phyloP scores from a whole-genome alignment of 306 rosid species.

The Malus sylvestris region DNA sequence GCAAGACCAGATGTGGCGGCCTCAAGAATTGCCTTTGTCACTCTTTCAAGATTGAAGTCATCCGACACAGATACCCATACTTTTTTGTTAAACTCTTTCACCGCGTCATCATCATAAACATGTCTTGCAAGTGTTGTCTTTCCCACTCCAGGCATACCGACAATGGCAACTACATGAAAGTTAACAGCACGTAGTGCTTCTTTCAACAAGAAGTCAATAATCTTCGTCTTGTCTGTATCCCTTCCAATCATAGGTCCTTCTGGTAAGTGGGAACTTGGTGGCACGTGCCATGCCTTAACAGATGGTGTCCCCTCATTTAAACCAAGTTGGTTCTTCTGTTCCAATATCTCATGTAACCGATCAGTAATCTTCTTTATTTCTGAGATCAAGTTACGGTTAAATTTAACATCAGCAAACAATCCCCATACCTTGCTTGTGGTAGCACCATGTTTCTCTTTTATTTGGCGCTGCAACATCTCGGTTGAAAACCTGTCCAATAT shows the following conservation, averaged over 20 bases:
- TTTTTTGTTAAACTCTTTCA: neutral
- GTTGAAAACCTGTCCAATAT: conserved; percentile 13
- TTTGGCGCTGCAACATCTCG: neutral
- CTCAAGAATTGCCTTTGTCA: no score
- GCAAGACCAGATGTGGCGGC: no score
- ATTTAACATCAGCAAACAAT: neutral
- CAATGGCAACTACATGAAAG: neutral
- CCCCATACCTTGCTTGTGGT: neutral
- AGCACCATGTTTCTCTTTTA: neutral
- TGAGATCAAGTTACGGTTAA: neutral
- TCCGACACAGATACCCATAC: neutral
- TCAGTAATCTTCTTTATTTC: neutral
- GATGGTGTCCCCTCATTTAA: no score
- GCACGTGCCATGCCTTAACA: neutral
- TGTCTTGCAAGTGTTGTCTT: neutral
- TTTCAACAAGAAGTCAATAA: neutral
- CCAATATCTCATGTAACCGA: neutral
- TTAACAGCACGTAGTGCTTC: neutral
- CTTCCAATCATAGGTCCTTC: conserved; percentile 14
- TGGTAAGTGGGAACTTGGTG: neutral
- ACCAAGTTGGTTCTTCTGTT: no score
- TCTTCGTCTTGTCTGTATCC: neutral
- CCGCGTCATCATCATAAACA: neutral
- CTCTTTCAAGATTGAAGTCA: no score
- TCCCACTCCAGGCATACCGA: neutral